phyloP scores from a whole-genome alignment of 106 monocot genomes.

The Gastrodia elata region DNA sequence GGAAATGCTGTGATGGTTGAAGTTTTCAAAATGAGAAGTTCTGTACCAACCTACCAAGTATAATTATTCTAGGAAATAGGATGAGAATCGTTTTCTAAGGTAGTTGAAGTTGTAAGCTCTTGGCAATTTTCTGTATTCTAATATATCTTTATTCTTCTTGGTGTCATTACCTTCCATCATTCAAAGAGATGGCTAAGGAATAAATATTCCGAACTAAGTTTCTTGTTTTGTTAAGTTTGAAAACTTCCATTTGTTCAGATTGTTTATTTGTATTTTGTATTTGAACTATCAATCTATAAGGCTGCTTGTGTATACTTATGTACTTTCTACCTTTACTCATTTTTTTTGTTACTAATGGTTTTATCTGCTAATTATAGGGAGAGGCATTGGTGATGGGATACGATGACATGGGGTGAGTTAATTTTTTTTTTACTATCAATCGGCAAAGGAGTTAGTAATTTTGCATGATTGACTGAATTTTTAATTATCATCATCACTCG shows the following conservation, averaged over 20 bases:
- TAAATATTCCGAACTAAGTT: neutral
- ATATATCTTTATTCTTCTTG: neutral
- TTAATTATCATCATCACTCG: neutral
- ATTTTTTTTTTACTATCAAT: constrained; percentile 1
- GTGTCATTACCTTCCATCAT: neutral
- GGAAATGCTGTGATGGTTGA: neutral
- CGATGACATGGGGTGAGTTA: constrained; percentile 95
- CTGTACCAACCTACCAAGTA: neutral
- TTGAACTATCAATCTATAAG: neutral
- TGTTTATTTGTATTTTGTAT: constrained; percentile 4
- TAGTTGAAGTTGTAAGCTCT: neutral
- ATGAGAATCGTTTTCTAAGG: neutral
- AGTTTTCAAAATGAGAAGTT: neutral
- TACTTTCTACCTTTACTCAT: neutral
- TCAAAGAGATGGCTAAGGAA: neutral
- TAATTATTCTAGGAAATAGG: neutral
- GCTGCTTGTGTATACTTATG: neutral
- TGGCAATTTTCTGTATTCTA: neutral
- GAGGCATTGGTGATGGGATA: constrained; percentile 97
- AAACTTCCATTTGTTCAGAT: neutral
- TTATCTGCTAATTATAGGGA: constrained; percentile 45
- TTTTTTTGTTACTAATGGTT: constrained; percentile 4
- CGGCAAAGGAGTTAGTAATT: neutral
- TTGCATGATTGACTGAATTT: neutral
- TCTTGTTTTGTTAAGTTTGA: neutral